Conservation (phyloP, 2,329 filamentous ascomycete genomes). For the Aspergillus quadricinctus region DNA sequence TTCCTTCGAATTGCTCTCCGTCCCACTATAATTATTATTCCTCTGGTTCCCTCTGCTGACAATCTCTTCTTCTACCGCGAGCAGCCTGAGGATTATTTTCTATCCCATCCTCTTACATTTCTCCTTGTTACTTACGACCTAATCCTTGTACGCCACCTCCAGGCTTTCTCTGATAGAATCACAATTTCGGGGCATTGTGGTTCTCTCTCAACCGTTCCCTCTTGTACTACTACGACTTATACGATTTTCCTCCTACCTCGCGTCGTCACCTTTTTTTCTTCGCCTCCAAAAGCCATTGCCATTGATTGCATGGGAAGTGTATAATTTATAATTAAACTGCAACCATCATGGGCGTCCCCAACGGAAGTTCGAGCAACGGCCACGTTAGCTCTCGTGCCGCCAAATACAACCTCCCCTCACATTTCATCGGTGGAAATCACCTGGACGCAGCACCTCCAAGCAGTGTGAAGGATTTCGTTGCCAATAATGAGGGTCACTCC, state of each 20-base stretch:
- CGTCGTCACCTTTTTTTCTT: not conserved
- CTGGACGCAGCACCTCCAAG: conserved; percentile 75
- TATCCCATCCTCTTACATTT: not conserved
- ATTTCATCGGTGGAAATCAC: conserved; percentile 95
- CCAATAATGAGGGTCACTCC: conserved; percentile 84
- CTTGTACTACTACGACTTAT: not conserved
- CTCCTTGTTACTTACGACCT: not conserved
- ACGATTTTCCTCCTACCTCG: not conserved
- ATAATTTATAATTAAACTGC: conserved; percentile 23
- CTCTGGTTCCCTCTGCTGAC: not conserved
- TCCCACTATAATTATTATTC: not conserved
- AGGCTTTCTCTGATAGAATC: not conserved
- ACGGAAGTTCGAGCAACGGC: conserved; percentile 46
- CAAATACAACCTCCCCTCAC: conserved; percentile 76
- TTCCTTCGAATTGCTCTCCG: not conserved
- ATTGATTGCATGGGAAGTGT: conserved; percentile 21
- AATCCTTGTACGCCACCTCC: not conserved
- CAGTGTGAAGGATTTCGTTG: conserved; percentile 94
- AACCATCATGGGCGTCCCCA: conserved; percentile 38
- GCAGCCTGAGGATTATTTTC: not conserved
- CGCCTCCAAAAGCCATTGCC: conserved; percentile 6
- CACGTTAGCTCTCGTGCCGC: conserved; percentile 65
- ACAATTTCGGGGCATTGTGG: not conserved
- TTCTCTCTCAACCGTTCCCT: not conserved
- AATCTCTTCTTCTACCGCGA: not conserved